Evolutionary conservation across 1,284 basidiomycete species (phyloP), one percentile per base, ranked within the genome.

Genomic region (Mycena citricolor): DNA sequence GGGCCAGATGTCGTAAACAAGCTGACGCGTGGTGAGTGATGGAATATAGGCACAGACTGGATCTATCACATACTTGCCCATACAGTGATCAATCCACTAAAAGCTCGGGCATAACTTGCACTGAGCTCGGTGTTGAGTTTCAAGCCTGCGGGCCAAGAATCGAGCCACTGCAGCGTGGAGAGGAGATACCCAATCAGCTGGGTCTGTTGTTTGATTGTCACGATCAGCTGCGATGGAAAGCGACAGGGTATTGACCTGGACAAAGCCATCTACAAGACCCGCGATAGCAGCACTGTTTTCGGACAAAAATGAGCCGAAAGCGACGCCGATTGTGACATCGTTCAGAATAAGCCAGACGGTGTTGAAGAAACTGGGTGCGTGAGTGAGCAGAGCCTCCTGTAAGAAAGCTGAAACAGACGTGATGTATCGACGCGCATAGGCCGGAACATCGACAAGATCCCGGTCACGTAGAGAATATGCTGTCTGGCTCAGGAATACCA

Each of bases 51-150:
- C n/a, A n/a, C n/a, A n/a, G n/a, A n/a, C n/a, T n/a, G n/a, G n/a
- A n/a, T n/a, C 13, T 25, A 16, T 11, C 2, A 68, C 83, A 39
- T 46, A 90, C 89, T 66, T 26, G 77, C 77, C 88, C 89, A 94
- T 5, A 75, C 57, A 3, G 69, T 68, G 5, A 89, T 76, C 4
- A 85, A 52, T 19, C 76, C 74, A 1, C 81, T 70, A 44, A 94
- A 85, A 0, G 79, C 73, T 46, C 83, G 76, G 24, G 84, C 82
- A 56, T 93, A 89, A 59, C 95, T 90, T 14, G 75, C 70, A 54
- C 91, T 90, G 13, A 98, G 76, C 54, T 97, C 91, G 0, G 91
- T 92, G 61, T 99, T 99, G 47, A 99, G 82, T 66, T 99, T 99
- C 32, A 99, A 68, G 1, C 97, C 95, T 0, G 87, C 91, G 0